Evolutionary conservation across 1,284 basidiomycete genomes (phyloP).

Genomic region (Peniophora sp.): DNA sequence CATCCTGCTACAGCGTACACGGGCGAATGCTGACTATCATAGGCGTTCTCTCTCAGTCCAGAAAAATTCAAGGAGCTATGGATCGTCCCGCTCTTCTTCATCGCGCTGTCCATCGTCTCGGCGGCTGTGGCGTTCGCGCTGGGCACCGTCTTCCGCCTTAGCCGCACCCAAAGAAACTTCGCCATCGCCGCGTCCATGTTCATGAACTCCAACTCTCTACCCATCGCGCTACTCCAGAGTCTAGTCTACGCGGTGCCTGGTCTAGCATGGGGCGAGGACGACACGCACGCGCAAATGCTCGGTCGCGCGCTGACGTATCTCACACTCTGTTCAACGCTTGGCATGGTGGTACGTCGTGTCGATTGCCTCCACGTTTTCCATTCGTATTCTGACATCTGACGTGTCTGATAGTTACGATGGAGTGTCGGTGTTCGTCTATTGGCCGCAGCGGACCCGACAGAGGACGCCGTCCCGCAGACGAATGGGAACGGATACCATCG

Average conservation of each 20-base stretch:
- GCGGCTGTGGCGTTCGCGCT: constrained; percentile 45
- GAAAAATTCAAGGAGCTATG: constrained; percentile 83
- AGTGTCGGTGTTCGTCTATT: constrained; percentile 80
- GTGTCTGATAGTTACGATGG: constrained; percentile 65
- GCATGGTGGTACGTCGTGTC: constrained; percentile 70
- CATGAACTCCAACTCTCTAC: constrained; percentile 91
- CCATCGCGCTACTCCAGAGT: constrained; percentile 88
- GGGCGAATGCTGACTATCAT: too few species aligned
- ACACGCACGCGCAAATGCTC: constrained; percentile 82
- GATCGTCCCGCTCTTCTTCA: constrained; percentile 83
- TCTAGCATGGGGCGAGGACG: constrained; percentile 77
- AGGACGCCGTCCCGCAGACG: background rate
- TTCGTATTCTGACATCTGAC: constrained; percentile 1
- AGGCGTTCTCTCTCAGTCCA: constrained; percentile 64
- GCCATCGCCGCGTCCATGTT: constrained; percentile 83
- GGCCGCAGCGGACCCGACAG: constrained; percentile 56
- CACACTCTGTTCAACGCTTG: constrained; percentile 87
- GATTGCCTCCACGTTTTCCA: background rate
- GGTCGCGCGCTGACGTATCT: constrained; percentile 90
- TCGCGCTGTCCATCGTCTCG: constrained; percentile 62
- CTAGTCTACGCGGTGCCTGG: constrained; percentile 80
- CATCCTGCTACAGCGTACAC: too few species aligned
- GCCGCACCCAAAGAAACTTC: constrained; percentile 70
- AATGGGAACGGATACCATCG: too few species aligned
- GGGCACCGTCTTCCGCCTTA: constrained; percentile 44